These are phyloP conservation scores for Kwoniella sp. DNA, from an alignment of 768 basidiomycete species.

Conservation along the genomic window DNA sequence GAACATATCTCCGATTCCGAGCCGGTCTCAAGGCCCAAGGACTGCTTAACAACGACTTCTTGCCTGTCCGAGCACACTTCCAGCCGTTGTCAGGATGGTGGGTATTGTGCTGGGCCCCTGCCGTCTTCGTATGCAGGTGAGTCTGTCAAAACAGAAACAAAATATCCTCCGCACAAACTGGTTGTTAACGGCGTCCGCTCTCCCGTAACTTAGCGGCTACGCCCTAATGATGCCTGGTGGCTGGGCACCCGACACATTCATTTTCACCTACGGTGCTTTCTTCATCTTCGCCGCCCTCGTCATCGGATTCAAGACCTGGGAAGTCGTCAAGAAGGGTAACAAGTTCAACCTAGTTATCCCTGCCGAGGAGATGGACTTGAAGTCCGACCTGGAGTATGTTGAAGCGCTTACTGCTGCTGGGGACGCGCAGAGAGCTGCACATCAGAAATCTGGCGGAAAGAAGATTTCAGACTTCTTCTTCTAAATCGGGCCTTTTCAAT, in stretches of 20 bases:
- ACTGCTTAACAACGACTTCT: slow-evolving; percentile 10
- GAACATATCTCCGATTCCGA: slow-evolving; percentile 41
- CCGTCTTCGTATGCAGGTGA: slow-evolving; percentile 27
- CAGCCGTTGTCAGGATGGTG: slow-evolving; percentile 25
- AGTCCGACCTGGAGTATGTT: slow-evolving; percentile 23
- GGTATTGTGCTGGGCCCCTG: slow-evolving; percentile 14
- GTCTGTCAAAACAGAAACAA: not conserved
- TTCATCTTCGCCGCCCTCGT: slow-evolving; percentile 28
- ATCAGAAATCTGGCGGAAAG: slow-evolving; percentile 9
- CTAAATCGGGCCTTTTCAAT: not conserved
- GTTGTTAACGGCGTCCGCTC: no score
- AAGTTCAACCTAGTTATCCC: slow-evolving; percentile 13
- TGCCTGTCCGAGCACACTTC: slow-evolving; percentile 19
- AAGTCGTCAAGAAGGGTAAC: slow-evolving; percentile 5
- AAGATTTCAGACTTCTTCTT: slow-evolving; percentile 21
- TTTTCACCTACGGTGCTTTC: slow-evolving; percentile 31
- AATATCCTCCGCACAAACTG: no score
- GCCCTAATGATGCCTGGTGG: slow-evolving; percentile 21
- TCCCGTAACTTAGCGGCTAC: slow-evolving; percentile 24
- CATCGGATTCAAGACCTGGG: slow-evolving; percentile 21
- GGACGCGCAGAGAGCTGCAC: slow-evolving; percentile 8
- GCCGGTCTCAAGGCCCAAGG: slow-evolving; percentile 36
- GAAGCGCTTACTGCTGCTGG: slow-evolving; percentile 22
- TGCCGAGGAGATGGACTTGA: slow-evolving; percentile 26
- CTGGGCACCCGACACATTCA: slow-evolving; percentile 22